phyloP scores from a whole-genome alignment of 768 basidiomycete species.

The Kwoniella botswanensis region DNA sequence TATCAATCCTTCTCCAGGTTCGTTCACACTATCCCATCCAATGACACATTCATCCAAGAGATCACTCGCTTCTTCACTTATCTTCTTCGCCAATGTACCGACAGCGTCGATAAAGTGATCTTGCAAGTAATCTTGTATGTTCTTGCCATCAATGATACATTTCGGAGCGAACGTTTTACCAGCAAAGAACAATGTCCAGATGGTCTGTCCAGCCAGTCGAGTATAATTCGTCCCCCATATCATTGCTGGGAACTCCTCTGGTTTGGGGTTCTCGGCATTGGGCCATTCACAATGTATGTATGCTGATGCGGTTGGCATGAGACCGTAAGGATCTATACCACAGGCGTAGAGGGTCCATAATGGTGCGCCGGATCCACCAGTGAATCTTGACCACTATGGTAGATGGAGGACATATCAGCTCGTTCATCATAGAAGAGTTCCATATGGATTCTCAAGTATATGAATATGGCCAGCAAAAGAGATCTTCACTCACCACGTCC shows the following conservation, averaged over 20 bases:
- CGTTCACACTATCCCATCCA: slow-evolving; percentile 96
- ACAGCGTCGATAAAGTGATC: slow-evolving; percentile 79
- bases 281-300: slow-evolving; percentile 91
- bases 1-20: slow-evolving; percentile 84
- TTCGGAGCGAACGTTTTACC: slow-evolving; percentile 87
- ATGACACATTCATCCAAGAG: slow-evolving; percentile 84
- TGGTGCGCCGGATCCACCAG: slow-evolving; percentile 94
- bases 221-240: slow-evolving; percentile 97
- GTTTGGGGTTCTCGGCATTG: slow-evolving; percentile 66
- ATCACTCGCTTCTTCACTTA: slow-evolving; percentile 68
- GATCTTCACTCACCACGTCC: slow-evolving; percentile 71
- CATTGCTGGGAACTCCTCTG: slow-evolving; percentile 84
- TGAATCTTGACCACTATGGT: slow-evolving; percentile 89
- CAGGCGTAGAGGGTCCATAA: slow-evolving; percentile 79
- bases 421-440: not conserved
- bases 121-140: slow-evolving; percentile 92
- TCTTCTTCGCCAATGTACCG: slow-evolving; percentile 73
- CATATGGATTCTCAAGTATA: not conserved
- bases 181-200: slow-evolving; percentile 94
- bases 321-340: slow-evolving; percentile 82
- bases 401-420: not conserved
- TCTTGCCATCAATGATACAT: slow-evolving; percentile 84
- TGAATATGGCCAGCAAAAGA: not conserved
- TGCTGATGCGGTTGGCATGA: slow-evolving; percentile 83
- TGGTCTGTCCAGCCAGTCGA: slow-evolving; percentile 80